A percentile compares a stretch with the other conserved stretches of the same genome.
These are phyloP conservation scores for Neofusicoccum sp. DNA, from an alignment of 2,329 filamentous ascomycete species.

Conservation along the genomic window DNA sequence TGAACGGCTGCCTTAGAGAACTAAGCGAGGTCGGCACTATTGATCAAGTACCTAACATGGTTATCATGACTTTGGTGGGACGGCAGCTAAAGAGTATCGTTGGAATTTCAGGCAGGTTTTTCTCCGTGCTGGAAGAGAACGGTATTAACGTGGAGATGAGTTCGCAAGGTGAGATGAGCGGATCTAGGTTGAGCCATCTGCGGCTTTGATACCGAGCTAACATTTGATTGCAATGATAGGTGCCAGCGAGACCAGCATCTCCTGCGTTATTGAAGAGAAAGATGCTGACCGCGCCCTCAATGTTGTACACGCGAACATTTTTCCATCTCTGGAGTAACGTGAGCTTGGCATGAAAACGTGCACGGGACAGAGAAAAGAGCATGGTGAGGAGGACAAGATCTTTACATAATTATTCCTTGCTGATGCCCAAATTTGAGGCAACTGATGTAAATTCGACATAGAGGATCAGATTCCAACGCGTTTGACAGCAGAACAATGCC, in stretches of 20 bases:
- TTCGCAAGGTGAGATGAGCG: constrained; percentile 88
- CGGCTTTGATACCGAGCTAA: not conserved
- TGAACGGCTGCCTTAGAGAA: constrained; percentile 60
- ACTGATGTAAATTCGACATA: too few relatives aligned
- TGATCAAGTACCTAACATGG: constrained; percentile 87
- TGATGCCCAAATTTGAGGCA: too few relatives aligned
- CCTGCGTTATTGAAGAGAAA: constrained; percentile 88
- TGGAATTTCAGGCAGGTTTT: constrained; percentile 91
- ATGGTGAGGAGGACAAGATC: not conserved
- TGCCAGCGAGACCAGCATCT: constrained; percentile 98
- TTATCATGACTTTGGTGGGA: constrained; percentile 90
- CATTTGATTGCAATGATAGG: constrained; percentile 54
- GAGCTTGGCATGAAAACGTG: not conserved
- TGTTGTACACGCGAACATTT: constrained; percentile 92
- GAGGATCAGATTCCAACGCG: too few relatives aligned
- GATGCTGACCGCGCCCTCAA: constrained; percentile 94
- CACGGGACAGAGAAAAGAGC: not conserved
- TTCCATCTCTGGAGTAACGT: constrained; percentile 80
- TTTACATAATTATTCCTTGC: constrained; percentile 7
- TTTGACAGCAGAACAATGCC: too few relatives aligned
- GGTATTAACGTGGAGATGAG: constrained; percentile 99
- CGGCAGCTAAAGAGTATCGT: constrained; percentile 96
- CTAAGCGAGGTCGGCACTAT: constrained; percentile 82
- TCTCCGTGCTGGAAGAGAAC: constrained; percentile 88
- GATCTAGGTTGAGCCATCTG: not conserved